A percentile compares a stretch with the other conserved stretches of the same genome.
Evolutionary conservation across 768 basidiomycete genomes (phyloP).

Genomic region (Hirschioporus abietinus): DNA sequence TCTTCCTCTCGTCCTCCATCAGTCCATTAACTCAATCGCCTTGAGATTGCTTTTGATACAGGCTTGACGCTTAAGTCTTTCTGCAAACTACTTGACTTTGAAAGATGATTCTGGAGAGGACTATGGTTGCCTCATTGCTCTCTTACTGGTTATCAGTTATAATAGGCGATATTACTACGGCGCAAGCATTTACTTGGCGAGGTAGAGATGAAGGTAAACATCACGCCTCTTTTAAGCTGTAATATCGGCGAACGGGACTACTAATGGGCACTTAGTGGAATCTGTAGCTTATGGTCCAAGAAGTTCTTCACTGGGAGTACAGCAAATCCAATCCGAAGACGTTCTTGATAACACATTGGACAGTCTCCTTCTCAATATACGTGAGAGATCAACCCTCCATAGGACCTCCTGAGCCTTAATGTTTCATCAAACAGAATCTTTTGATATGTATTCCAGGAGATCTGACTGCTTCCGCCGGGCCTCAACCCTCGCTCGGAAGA

Average conservation of each 20-base stretch:
- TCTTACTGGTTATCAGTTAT: background rate
- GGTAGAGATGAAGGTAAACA: background rate
- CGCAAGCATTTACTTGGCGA: background rate
- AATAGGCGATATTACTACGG: background rate
- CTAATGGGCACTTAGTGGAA: background rate
- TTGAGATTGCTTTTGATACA: too few species aligned
- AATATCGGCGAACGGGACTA: background rate
- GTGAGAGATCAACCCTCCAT: background rate
- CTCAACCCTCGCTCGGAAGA: slow-evolving; percentile 39
- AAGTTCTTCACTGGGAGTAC: slow-evolving; percentile 8
- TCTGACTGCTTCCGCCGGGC: slow-evolving; percentile 63
- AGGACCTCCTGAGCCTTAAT: slow-evolving; percentile 14
- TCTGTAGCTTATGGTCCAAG: background rate
- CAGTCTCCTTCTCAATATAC: slow-evolving; percentile 9
- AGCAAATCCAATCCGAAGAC: slow-evolving; percentile 18
- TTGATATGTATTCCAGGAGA: slow-evolving; percentile 38
- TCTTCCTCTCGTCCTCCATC: background rate
- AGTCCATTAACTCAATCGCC: background rate
- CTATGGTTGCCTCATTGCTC: background rate
- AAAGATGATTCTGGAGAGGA: background rate
- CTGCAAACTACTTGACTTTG: background rate
- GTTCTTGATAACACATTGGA: background rate
- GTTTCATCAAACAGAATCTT: slow-evolving; percentile 28
- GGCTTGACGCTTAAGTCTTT: too few species aligned
- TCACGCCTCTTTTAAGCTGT: background rate